Base-by-base conservation (phyloP, 1,284 basidiomycete species). In the Somion occarium region DNA sequence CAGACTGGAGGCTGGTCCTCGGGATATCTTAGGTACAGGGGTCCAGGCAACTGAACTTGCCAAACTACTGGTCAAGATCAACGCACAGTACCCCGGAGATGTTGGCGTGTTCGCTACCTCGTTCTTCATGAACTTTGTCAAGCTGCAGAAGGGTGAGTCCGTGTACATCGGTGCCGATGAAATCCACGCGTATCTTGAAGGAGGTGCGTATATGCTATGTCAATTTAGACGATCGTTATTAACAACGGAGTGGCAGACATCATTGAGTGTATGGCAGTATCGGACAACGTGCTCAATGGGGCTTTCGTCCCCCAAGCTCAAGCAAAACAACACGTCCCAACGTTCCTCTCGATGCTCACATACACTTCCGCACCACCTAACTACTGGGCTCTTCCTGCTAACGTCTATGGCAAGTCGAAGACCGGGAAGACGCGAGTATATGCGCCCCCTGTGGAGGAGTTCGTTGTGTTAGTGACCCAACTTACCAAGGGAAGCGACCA, bases 281-380 rank as follows among this genome's bases (percentile, higher is more conserved):
- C 92, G 0, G 95, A 99, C 73, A 98, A 98, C 67, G 97, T 99
- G 64, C 93, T 99, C 48, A 90, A 96, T 44, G 96, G 94, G 2
- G 96, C 96, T 13, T 83, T 99, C 49, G 98, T 95, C 0, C 93
- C 95, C 5, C 53, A 56, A 2, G 39, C 45, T 5, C 38, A 56
- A 42, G 98, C 98, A 68, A 78, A 89, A 12, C 82, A 93, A 53
- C 96, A 99, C 64, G 83, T 97, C 22, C 80, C 84, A 2, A 96
- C 93, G 52, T 83, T 99, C 49, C 73, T 97, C 53, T 73, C 80
- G 11, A 90, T 91, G 69, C 79, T 98, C 56, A 98, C 94, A 12
- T 99, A 98, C 69, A 79, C 74, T 41, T 78, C 89, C 11, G 83
- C 83, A 2, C 76, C 80, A 2, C 79, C 84, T 13, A 71, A 77